phyloP scores from a whole-genome alignment of 257 asterid species.

The Agastache rugosa region DNA sequence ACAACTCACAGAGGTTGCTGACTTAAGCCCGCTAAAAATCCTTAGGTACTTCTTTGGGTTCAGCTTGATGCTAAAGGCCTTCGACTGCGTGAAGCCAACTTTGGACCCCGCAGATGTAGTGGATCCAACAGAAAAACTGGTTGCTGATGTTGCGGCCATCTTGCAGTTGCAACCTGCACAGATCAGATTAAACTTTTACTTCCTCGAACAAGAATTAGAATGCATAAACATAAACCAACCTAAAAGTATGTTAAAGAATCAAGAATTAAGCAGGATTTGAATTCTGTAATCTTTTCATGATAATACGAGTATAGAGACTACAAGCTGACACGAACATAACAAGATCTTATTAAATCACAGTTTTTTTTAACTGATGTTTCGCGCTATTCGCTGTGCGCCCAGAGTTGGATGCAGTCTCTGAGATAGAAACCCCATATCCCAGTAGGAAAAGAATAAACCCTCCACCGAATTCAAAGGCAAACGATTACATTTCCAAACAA shows the following conservation, averaged over 20 bases:
- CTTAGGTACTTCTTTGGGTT: constrained; percentile 50
- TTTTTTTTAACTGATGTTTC: not conserved
- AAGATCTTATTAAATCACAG: not conserved
- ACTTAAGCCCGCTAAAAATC: constrained; percentile 68
- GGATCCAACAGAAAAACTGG: constrained; percentile 64
- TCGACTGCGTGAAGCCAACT: constrained; percentile 55
- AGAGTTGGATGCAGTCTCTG: not conserved
- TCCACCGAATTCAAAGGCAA: not conserved
- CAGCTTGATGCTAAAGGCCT: constrained; percentile 52
- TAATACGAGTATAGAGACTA: not conserved
- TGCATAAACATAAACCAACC: not conserved
- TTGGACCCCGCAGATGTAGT: constrained; percentile 53
- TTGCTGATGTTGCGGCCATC: constrained; percentile 80
- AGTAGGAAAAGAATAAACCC: not conserved
- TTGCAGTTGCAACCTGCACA: constrained; percentile 47
- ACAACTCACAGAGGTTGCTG: constrained; percentile 44
- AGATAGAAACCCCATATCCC: not conserved
- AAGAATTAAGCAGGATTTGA: not conserved
- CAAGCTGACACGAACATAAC: constrained; percentile 16
- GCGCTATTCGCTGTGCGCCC: not conserved
- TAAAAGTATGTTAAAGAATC: not conserved
- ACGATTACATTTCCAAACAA: not conserved
- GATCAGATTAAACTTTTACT: not conserved
- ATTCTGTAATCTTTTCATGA: not conserved
- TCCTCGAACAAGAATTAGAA: constrained; percentile 4